A percentile compares a stretch with the other conserved stretches of the same genome.
phyloP scores from a whole-genome alignment of 2,329 filamentous ascomycete genomes.

The Phaeophleospora eucalypticola region DNA sequence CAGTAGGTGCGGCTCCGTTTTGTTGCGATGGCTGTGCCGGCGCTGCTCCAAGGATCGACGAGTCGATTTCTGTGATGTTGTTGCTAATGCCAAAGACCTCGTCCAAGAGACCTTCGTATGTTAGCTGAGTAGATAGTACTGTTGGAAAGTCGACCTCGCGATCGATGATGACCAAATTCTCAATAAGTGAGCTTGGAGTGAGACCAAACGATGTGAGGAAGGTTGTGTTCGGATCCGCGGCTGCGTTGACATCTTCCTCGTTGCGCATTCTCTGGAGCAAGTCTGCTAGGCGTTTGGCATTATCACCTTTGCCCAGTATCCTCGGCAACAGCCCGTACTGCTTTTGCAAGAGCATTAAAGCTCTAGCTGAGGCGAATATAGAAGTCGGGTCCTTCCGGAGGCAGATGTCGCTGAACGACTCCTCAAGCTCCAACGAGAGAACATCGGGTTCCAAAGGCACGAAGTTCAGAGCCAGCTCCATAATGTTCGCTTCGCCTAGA shows the following conservation, averaged over 20 bases:
- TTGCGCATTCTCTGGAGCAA: conserved; percentile 86
- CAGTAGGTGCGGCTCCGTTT: conserved; percentile 42
- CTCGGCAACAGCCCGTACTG: conserved; percentile 90
- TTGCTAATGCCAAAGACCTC: conserved; percentile 88
- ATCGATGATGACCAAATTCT: conserved; percentile 91
- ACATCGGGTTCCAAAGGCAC: conserved; percentile 89
- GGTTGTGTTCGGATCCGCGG: conserved; percentile 38
- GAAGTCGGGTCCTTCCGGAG: conserved; percentile 85
- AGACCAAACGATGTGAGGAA: conserved; percentile 59
- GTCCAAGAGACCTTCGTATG: conserved; percentile 93
- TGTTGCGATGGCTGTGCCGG: conserved; percentile 49
- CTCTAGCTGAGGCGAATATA: conserved; percentile 83
- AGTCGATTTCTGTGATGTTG: conserved; percentile 89
- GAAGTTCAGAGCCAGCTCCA: conserved; percentile 83
- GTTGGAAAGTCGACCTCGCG: conserved; percentile 93
- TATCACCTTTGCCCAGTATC: conserved; percentile 92
- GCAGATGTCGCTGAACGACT: conserved; percentile 83
- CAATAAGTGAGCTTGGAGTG: conserved; percentile 79
- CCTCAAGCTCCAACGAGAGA: conserved; percentile 82
- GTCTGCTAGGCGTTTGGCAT: conserved; percentile 83
- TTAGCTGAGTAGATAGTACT: conserved; percentile 85
- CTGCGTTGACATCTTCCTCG: conserved; percentile 64
- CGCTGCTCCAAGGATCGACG: conserved; percentile 76
- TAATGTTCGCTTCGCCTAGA: conserved; percentile 83
- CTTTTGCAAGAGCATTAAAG: conserved; percentile 90